Conservation (phyloP, 1,284 basidiomycete genomes). For the Vanrija sp. region DNA sequence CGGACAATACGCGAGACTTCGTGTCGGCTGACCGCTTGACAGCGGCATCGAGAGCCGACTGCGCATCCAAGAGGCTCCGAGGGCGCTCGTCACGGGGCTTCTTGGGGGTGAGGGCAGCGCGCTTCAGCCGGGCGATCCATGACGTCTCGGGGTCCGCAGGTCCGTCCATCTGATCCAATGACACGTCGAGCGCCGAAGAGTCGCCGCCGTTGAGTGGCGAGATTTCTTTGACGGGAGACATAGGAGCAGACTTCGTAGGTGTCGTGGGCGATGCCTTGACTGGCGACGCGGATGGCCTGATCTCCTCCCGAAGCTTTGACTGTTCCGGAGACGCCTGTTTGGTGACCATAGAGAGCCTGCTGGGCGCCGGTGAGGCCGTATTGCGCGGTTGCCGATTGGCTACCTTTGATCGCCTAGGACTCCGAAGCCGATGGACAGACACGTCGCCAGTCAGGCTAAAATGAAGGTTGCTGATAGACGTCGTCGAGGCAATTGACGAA, state of each 20-base stretch:
- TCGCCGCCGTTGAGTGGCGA: too few species aligned
- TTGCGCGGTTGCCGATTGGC: neutral
- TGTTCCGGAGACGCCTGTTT: neutral
- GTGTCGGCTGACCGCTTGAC: constrained; percentile 1
- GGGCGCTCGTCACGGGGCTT: too few species aligned
- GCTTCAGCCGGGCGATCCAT: constrained; percentile 8
- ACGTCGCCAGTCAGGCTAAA: constrained; percentile 13
- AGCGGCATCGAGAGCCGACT: constrained; percentile 10
- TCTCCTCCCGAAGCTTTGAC: neutral
- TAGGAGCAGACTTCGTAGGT: too few species aligned
- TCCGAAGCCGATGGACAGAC: constrained; percentile 24
- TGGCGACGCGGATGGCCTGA: too few species aligned
- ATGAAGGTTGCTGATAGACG: neutral
- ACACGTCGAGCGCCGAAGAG: neutral
- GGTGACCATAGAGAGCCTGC: neutral
- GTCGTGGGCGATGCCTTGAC: too few species aligned
- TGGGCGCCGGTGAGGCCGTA: neutral
- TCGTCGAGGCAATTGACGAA: neutral
- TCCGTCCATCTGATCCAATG: neutral
- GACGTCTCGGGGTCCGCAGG: constrained; percentile 7
- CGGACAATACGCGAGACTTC: constrained; percentile 1
- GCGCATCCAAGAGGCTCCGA: constrained; percentile 3
- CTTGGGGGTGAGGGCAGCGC: neutral
- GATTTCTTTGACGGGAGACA: too few species aligned
- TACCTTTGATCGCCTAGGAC: constrained; percentile 1